Percentiles rank a stretch among this genome's conserved stretches.
phyloP scores from a whole-genome alignment of 108 stramenopile genomes.

The Thalassiosira profunda region DNA sequence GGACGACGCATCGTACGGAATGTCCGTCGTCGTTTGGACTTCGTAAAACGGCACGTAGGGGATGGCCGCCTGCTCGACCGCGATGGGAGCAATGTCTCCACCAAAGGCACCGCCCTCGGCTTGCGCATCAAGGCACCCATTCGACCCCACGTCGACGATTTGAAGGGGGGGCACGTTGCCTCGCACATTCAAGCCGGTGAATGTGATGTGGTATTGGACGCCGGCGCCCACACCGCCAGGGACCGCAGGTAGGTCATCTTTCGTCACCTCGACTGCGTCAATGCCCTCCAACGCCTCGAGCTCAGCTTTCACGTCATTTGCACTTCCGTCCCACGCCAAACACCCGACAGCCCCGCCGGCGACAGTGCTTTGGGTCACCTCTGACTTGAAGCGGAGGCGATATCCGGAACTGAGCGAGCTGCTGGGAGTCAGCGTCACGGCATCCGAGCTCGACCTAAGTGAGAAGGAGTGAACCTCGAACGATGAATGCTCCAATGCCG shows the following conservation, averaged over 20 bases:
- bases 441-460: conserved; percentile 26
- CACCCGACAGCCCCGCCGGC: conserved; percentile 53
- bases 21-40: conserved; percentile 69
- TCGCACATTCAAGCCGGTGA: conserved; percentile 70
- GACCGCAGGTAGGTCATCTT: conserved; percentile 15
- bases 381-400: conserved; percentile 54
- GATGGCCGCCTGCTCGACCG: conserved; percentile 27
- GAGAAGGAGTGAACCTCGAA: conserved; percentile 80
- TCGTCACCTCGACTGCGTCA: conserved; percentile 54
- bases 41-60: conserved; percentile 76
- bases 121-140: conserved; percentile 56
- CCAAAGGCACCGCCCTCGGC: conserved; percentile 32
- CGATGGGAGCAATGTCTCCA: conserved; percentile 30
- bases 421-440: conserved; percentile 45
- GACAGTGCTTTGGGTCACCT: conserved; percentile 38
- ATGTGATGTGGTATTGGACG: conserved; percentile 65
- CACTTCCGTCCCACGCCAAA: conserved; percentile 48
- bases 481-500: conserved; percentile 54
- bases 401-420: conserved; percentile 36
- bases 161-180: conserved; percentile 69
- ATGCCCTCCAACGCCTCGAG: conserved; percentile 58
- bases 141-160: conserved; percentile 50
- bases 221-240: conserved; percentile 36
- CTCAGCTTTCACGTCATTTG: conserved; percentile 52
- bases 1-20: conserved; percentile 66